These are phyloP conservation scores for Ceratocystis eucalypticola DNA, from an alignment of 2,329 filamentous ascomycete genomes.

Conservation along the genomic window DNA sequence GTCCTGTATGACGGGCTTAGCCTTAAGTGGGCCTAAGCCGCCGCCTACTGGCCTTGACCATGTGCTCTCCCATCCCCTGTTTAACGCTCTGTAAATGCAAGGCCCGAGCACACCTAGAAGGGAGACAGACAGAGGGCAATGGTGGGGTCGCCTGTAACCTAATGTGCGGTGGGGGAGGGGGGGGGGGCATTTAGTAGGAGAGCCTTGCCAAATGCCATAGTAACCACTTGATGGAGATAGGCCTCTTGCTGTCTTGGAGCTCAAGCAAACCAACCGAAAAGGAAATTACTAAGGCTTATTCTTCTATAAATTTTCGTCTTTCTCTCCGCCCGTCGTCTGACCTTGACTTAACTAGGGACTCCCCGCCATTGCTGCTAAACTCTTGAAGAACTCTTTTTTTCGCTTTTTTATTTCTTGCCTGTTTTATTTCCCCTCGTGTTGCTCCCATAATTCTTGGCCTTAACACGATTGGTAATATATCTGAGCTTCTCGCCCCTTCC, in stretches of 20 bases:
- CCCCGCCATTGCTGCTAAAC: background rate
- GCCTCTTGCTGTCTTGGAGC: background rate
- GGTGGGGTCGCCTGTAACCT: background rate
- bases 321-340: background rate
- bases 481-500: background rate
- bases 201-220: background rate
- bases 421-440: background rate
- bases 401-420: background rate
- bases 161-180: background rate
- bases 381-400: background rate
- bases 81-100: too few relatives aligned
- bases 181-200: background rate
- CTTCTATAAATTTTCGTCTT: too few relatives aligned
- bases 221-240: too few relatives aligned
- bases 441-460: background rate
- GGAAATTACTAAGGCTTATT: too few relatives aligned
- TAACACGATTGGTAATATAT: background rate
- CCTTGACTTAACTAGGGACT: background rate
- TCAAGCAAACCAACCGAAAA: too few relatives aligned
- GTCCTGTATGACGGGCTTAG: too few relatives aligned
- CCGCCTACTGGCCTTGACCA: too few relatives aligned
- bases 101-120: too few relatives aligned
- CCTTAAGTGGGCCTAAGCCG: too few relatives aligned
- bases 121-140: too few relatives aligned
- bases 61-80: too few relatives aligned